Conservation (phyloP, 257 asterid species). For the Solanum neorickii region DNA sequence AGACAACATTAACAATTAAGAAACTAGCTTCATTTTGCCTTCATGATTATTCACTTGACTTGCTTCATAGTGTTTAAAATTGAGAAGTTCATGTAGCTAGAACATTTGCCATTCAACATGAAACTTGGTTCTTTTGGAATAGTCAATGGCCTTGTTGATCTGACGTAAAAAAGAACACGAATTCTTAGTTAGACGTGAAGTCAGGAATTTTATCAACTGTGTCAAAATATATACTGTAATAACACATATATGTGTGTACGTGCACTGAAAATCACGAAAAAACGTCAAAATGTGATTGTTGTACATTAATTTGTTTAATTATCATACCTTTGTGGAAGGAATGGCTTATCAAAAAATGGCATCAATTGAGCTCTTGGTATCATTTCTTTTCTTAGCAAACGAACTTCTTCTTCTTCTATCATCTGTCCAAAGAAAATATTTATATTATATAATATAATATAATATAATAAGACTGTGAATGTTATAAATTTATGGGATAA, state of each 20-base stretch:
- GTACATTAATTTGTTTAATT: neutral
- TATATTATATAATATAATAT: neutral
- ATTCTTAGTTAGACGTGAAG: neutral
- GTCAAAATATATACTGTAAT: too few relatives aligned
- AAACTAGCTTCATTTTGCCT: neutral
- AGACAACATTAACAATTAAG: neutral
- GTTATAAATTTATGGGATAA: neutral
- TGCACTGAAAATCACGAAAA: neutral
- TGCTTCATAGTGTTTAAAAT: conserved; percentile 6
- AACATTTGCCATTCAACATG: conserved; percentile 28
- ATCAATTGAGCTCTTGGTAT: conserved; percentile 78
- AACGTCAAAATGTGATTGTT: too few relatives aligned
- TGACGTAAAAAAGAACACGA: neutral
- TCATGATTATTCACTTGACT: neutral
- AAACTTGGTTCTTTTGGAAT: conserved; percentile 64
- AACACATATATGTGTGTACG: neutral
- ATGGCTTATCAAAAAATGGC: conserved; percentile 70
- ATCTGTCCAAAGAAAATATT: conserved; percentile 19
- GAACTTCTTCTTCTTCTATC: conserved; percentile 71
- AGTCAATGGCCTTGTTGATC: conserved; percentile 72
- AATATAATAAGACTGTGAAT: neutral
- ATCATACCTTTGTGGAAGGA: conserved; percentile 56
- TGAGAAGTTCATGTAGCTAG: conserved; percentile 20
- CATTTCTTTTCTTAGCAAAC: conserved; percentile 58
- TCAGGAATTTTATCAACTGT: neutral